Evolutionary conservation across 768 basidiomycete genomes (phyloP).

Genomic region (Leccinum olivaceopallidum): DNA sequence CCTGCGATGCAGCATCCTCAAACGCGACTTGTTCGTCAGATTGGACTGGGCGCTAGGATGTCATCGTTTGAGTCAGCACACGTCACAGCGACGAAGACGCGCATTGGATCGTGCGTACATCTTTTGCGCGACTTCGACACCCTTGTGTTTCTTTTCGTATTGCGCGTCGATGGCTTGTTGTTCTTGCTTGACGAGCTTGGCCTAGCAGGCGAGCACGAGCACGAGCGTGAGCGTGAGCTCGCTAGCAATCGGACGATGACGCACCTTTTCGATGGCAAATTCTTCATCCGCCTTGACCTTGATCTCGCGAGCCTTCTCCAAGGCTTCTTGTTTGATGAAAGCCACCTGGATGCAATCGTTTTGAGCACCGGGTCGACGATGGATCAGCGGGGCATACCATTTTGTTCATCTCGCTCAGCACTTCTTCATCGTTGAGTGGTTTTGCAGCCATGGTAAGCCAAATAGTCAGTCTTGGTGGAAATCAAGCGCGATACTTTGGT

Average conservation of each 20-base stretch:
- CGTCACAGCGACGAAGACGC: neutral
- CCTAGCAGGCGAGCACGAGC: slow-evolving; percentile 45
- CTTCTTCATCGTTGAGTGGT: slow-evolving; percentile 92
- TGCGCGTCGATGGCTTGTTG: slow-evolving; percentile 91
- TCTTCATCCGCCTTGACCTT: slow-evolving; percentile 98
- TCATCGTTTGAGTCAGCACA: slow-evolving; percentile 7
- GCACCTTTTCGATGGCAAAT: slow-evolving; percentile 97
- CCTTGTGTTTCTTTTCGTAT: slow-evolving; percentile 96
- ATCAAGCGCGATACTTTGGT: neutral
- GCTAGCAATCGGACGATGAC: neutral
- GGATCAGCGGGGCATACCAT: slow-evolving; percentile 61
- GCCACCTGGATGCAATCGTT: slow-evolving; percentile 60
- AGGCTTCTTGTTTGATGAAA: slow-evolving; percentile 98
- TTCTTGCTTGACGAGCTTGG: slow-evolving; percentile 96
- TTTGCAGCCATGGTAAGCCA: slow-evolving; percentile 61
- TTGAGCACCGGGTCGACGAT: slow-evolving; percentile 4
- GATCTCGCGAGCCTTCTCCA: slow-evolving; percentile 97
- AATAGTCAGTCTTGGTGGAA: neutral
- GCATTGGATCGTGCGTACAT: slow-evolving; percentile 58
- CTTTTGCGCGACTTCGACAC: slow-evolving; percentile 91
- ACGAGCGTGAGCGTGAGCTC: neutral
- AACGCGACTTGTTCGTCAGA: slow-evolving; percentile 93
- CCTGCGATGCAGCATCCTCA: slow-evolving; percentile 84
- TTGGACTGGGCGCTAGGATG: slow-evolving; percentile 83
- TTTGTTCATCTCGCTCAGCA: slow-evolving; percentile 97